Evolutionary conservation across 1,284 basidiomycete species (phyloP), one percentile per base, ranked within the genome.

Genomic region (Erythrobasidium hasegawianum): DNA sequence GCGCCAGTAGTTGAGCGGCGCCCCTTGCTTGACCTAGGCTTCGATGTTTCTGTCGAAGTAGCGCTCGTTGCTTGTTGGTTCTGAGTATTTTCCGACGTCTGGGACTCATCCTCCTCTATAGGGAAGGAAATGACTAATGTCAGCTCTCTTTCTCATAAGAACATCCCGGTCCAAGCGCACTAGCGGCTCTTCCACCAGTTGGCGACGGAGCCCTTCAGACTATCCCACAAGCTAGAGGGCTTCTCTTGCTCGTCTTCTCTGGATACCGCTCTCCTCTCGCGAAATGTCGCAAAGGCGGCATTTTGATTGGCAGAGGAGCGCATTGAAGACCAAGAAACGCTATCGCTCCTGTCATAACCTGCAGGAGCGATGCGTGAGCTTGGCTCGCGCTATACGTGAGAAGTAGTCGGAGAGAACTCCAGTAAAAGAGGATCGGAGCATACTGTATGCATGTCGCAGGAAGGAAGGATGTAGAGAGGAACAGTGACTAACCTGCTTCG

Each of bases 191-290:
- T 40, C 8, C 55, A 45, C 62, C 62, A 65, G 33, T 53, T 41
- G 41, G 20, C 22, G 43, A 57, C n/a, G 7, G 55, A 49, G 43
- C 55, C 56, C 49, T 65, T 65, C 5, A 65, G 18, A 43, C 62
- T 38, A 18, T 65, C 43, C 62, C 62, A 65, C 20, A 65, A 26
- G 26, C 62, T 65, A n/a, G 57, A 49, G 16, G 62, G 62, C 27
- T 45, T 57, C n/a, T 39, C 60, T 11, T 29, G 38, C 11, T 57
- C 56, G 4, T 53, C 50, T n/a, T n/a, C n/a, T n/a, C n/a, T n/a
- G n/a, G 40, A 41, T n/a, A 41, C 11, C 40, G 11, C 40, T 10
- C 40, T 41, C 10, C n/a, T n/a, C 40, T n/a, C 40, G 11, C n/a
- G 11, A 41, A 41, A 41, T n/a, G 11, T 10, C 40, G 10, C 11